These are phyloP conservation scores for Wickerhamiella azyma DNA, from an alignment of 805 yeast genomes.

Conservation along the genomic window DNA sequence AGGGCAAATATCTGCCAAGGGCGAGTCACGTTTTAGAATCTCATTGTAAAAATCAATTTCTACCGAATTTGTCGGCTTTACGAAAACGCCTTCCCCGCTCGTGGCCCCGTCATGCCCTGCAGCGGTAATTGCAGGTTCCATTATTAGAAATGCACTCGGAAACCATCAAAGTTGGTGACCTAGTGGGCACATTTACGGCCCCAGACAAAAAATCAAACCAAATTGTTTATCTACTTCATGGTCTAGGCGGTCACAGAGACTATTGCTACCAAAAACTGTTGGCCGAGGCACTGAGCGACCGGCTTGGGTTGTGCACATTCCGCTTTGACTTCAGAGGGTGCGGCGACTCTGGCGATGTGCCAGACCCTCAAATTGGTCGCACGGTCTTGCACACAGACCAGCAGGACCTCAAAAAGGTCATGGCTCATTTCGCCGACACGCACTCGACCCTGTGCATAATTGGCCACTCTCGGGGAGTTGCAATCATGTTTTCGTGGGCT, in stretches of 20 bases:
- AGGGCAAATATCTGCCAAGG: constrained; percentile 34
- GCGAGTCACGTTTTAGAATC: constrained; percentile 15
- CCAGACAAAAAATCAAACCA: constrained; percentile 7
- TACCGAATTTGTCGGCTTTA: constrained; percentile 49
- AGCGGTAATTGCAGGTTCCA: constrained; percentile 43
- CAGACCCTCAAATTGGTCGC: constrained; percentile 35
- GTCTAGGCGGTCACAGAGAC: constrained; percentile 73
- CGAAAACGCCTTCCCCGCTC: constrained; percentile 50
- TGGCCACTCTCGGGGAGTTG: constrained; percentile 70
- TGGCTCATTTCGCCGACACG: constrained; percentile 24
- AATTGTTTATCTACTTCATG: constrained; percentile 59
- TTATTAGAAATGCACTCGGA: neutral
- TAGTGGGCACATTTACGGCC: neutral
- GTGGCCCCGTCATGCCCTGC: constrained; percentile 88
- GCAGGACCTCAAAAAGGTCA: constrained; percentile 46
- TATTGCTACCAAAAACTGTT: constrained; percentile 56
- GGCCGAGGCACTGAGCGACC: constrained; percentile 45
- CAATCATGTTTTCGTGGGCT: constrained; percentile 61
- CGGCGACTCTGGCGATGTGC: constrained; percentile 55
- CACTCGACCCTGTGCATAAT: constrained; percentile 44
- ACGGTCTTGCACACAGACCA: constrained; percentile 43
- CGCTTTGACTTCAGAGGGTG: constrained; percentile 79
- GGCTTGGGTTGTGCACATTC: constrained; percentile 48
- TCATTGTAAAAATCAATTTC: constrained; percentile 66
- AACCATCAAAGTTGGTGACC: neutral